Percentiles rank a stretch among this genome's conserved stretches.
Evolutionary conservation across 106 monocot species (phyloP).

Genomic region (Cymbidium sinense): DNA sequence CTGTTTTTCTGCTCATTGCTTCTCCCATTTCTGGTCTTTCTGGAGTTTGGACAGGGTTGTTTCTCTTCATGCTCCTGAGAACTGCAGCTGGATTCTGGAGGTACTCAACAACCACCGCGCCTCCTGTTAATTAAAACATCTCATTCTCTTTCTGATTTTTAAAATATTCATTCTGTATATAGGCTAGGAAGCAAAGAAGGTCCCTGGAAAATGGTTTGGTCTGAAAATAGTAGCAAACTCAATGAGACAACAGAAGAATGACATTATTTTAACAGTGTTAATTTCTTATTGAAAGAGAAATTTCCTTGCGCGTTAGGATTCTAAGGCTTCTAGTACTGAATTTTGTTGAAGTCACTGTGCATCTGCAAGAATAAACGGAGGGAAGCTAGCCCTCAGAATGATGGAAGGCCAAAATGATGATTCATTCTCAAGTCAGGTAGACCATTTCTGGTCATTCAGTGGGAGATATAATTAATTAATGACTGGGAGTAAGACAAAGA

Average conservation of each 20-base stretch:
- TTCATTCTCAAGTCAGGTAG: too few relatives aligned
- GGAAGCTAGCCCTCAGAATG: background rate
- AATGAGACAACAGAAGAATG: slow-evolving; percentile 16
- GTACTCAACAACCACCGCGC: slow-evolving; percentile 22
- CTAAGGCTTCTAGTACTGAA: background rate
- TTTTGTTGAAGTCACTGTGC: too few relatives aligned
- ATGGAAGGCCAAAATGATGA: background rate
- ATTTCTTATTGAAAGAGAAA: background rate
- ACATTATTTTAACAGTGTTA: background rate
- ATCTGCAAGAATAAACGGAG: background rate
- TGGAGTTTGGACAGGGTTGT: slow-evolving; percentile 85
- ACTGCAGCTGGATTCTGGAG: slow-evolving; percentile 78
- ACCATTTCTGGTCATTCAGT: background rate
- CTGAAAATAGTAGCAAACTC: slow-evolving; percentile 19
- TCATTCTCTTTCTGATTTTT: background rate
- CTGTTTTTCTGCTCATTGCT: slow-evolving; percentile 41
- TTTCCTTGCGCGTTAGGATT: background rate
- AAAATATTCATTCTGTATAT: slow-evolving; percentile 13
- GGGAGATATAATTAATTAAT: background rate
- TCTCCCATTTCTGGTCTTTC: slow-evolving; percentile 62
- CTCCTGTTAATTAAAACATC: background rate
- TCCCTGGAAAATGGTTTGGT: slow-evolving; percentile 71
- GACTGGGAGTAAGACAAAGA: background rate
- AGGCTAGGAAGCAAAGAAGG: slow-evolving; percentile 69
- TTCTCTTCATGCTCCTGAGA: slow-evolving; percentile 87